Base-by-base conservation (phyloP, 2,329 filamentous ascomycete genomes). In the Diplodia sapinea region DNA sequence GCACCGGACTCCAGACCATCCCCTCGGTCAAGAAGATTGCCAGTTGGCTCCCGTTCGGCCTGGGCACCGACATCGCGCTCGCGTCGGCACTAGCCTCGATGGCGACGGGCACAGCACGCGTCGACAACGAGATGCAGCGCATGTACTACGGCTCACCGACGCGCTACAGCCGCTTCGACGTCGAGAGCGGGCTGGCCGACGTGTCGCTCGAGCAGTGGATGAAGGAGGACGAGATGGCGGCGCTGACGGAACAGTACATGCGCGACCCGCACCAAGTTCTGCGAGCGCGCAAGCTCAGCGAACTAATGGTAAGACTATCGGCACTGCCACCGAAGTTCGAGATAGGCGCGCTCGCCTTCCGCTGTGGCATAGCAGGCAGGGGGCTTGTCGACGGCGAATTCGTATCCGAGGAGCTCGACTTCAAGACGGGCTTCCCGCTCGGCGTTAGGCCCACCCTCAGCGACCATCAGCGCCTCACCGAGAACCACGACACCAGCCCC, bases 111-210 rank as follows among this genome's bases (percentile, higher is more conserved):
- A 79, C 78, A 1, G 74, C 77, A 2, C 72, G 78, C 3, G 78
- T 80, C 15, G 77, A 79, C 70, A 79, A 79, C 68, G 78, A 80
- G 66, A 77, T 80, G 76, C 75, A 78, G 65, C 74, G 78, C 52
- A 79, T 78, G 77, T 79, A 79, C 71, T 76, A 74, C 71, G 74
- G 75, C 67, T 73, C 71, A 0, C 71, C 71, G n/a, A 80, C 77
- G 1, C 71, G 70, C 4, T 79, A 80, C 70, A 78, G 74, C 70
- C 77, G 78, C 38, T 79, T 79, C 69, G 77, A 80, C 65, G 78
- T 80, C 2, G 77, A 79, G 65, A 74, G 76, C n/a, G 78, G 78
- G 4, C 74, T 80, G 23, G 77, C 74, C 33, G 75, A 80, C 51
- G 71, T 79, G 31, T 75, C 72, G 15, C 74, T 80, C 6, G 78